Percentiles rank a stretch among this genome's conserved stretches.
phyloP scores from a whole-genome alignment of 1,284 basidiomycete genomes.

The Coniophora puteana region DNA sequence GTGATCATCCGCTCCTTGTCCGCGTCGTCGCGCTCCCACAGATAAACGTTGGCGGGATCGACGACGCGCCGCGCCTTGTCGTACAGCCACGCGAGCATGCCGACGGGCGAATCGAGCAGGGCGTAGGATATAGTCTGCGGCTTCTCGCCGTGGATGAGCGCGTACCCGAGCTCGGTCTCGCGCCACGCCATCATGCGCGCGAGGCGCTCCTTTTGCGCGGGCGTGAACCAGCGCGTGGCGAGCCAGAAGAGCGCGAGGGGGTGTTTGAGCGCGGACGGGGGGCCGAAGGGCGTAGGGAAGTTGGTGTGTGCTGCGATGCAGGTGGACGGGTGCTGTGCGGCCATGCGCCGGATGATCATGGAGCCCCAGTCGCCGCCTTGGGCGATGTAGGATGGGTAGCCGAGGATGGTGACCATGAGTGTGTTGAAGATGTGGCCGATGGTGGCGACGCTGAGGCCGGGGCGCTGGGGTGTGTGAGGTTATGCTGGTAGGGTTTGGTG shows the following conservation, averaged over 20 bases:
- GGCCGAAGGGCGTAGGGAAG: conserved; percentile 19
- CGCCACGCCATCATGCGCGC: conserved; percentile 13
- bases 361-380: too few relatives aligned
- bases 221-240: too few relatives aligned
- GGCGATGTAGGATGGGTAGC: too few relatives aligned
- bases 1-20: conserved; percentile 11
- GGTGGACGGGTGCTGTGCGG: too few relatives aligned
- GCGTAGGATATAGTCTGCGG: conserved; percentile 16
- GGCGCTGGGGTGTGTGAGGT: too few relatives aligned
- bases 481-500: too few relatives aligned
- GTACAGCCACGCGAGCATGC: conserved; percentile 17
- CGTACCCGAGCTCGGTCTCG: conserved; percentile 13
- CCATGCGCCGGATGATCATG: too few relatives aligned
- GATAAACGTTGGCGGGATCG: conserved; percentile 9
- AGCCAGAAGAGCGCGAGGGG: conserved; percentile 9
- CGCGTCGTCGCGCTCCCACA: too few relatives aligned
- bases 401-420: too few relatives aligned
- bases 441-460: too few relatives aligned
- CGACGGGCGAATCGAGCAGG: conserved; percentile 15
- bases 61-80: conserved; percentile 13
- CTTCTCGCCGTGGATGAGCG: conserved; percentile 13
- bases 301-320: conserved; percentile 25
- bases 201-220: conserved; percentile 12
- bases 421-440: too few relatives aligned
- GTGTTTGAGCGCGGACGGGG: conserved; percentile 8